Conservation (phyloP, 768 basidiomycete genomes). For the Xerocomus potaroensis region DNA sequence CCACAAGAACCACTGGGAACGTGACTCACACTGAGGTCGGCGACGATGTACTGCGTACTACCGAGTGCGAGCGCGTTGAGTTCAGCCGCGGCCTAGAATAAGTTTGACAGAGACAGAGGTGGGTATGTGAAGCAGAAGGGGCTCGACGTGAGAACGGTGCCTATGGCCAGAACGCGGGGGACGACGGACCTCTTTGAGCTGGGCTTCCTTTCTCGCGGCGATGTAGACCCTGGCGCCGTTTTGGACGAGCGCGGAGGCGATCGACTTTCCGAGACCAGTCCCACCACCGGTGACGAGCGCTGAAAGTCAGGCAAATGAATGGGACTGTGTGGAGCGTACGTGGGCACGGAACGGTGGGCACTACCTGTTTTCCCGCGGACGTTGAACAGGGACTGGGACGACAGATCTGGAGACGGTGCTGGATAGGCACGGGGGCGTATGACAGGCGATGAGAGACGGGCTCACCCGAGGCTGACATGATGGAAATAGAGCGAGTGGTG, state of each 20-base stretch:
- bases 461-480: conserved; percentile 17
- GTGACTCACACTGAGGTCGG: conserved; percentile 66
- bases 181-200: conserved; percentile 62
- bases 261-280: conserved; percentile 81
- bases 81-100: conserved; percentile 45
- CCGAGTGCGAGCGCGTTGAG: conserved; percentile 60
- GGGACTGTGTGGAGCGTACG: not conserved
- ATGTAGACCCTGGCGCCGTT: conserved; percentile 91
- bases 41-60: conserved; percentile 67
- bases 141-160: not conserved
- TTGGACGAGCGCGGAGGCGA: conserved; percentile 75
- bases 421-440: not conserved
- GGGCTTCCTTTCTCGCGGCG: conserved; percentile 76
- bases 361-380: conserved; percentile 68
- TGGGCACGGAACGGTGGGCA: not conserved
- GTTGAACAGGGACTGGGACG: conserved; percentile 52
- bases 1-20: too few relatives aligned
- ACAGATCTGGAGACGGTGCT: conserved; percentile 40
- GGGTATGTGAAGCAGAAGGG: too few relatives aligned
- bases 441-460: not conserved
- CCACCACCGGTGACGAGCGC: conserved; percentile 82
- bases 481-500: too few relatives aligned
- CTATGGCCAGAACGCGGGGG: not conserved
- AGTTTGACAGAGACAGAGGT: too few relatives aligned
- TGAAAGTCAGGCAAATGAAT: conserved; percentile 18